These are phyloP conservation scores for Coemansia sp. DNA, from an alignment of 192 early-diverging fungal species.

Conservation along the genomic window DNA sequence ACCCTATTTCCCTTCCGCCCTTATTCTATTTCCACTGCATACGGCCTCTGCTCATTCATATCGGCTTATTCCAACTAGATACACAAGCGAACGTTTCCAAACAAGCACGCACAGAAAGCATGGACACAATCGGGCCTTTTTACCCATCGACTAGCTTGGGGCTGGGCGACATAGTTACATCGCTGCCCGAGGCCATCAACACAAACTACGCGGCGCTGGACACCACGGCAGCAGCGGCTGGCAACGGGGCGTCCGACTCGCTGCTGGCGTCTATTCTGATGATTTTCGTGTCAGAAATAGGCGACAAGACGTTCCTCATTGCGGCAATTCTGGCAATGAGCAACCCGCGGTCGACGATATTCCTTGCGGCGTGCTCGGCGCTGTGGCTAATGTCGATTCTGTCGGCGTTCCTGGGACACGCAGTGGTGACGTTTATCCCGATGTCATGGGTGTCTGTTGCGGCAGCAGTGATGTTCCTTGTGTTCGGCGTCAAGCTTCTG, in stretches of 20 bases:
- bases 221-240: neutral
- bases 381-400: conserved; percentile 93
- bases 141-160: neutral
- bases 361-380: conserved; percentile 83
- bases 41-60: neutral
- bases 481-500: conserved; percentile 90
- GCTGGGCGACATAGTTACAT: neutral
- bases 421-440: conserved; percentile 83
- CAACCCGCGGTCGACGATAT: conserved; percentile 86
- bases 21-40: neutral
- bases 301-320: conserved; percentile 99
- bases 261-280: conserved; percentile 67
- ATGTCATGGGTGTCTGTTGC: conserved; percentile 80
- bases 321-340: conserved; percentile 99
- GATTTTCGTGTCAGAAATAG: conserved; percentile 95
- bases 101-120: neutral
- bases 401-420: conserved; percentile 88
- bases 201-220: neutral
- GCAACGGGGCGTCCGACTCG: conserved; percentile 34
- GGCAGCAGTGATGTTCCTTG: conserved; percentile 83
- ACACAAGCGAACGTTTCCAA: no score
- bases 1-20: no score
- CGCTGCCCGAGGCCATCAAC: neutral
- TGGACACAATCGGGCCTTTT: conserved; percentile 4
- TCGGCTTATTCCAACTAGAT: neutral